A percentile compares a stretch with the other conserved stretches of the same genome.
These are phyloP conservation scores for Aureobasidium uvarum DNA, from an alignment of 2,329 filamentous ascomycete genomes.

Conservation along the genomic window DNA sequence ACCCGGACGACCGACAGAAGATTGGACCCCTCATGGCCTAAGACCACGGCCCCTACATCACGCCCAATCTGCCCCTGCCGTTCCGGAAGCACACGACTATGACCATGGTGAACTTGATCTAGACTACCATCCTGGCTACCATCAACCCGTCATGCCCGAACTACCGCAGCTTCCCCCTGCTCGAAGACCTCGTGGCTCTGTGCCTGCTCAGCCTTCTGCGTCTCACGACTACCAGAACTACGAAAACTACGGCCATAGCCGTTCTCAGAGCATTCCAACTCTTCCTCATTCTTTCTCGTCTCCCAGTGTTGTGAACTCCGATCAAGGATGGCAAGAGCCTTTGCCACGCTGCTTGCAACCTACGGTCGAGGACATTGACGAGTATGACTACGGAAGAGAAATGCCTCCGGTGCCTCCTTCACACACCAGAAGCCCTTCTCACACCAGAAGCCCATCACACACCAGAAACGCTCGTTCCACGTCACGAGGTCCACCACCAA, in stretches of 20 bases:
- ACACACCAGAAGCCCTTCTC: slow-evolving; percentile 32
- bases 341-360: slow-evolving; percentile 52
- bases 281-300: slow-evolving; percentile 21
- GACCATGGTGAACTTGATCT: slow-evolving; percentile 18
- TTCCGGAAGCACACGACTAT: slow-evolving; percentile 4
- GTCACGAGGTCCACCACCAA: slow-evolving; percentile 29
- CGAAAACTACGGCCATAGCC: slow-evolving; percentile 2
- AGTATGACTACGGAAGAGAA: slow-evolving; percentile 36
- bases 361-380: slow-evolving; percentile 62
- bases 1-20: slow-evolving; percentile 16
- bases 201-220: slow-evolving; percentile 32
- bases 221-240: slow-evolving; percentile 20
- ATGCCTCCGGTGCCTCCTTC: slow-evolving; percentile 40
- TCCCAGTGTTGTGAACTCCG: slow-evolving; percentile 13
- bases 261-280: slow-evolving; percentile 16
- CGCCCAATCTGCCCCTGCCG: slow-evolving; percentile 15
- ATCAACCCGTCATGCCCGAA: slow-evolving; percentile 36
- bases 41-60: slow-evolving; percentile 11
- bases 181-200: slow-evolving; percentile 33
- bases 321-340: slow-evolving; percentile 23
- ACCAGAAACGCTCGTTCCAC: slow-evolving; percentile 22
- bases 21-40: slow-evolving; percentile 22
- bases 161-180: slow-evolving; percentile 38
- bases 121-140: slow-evolving; percentile 26
- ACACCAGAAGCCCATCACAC: slow-evolving; percentile 39